Conservation (phyloP, 768 basidiomycete species). For the Mycena albidolilacea region DNA sequence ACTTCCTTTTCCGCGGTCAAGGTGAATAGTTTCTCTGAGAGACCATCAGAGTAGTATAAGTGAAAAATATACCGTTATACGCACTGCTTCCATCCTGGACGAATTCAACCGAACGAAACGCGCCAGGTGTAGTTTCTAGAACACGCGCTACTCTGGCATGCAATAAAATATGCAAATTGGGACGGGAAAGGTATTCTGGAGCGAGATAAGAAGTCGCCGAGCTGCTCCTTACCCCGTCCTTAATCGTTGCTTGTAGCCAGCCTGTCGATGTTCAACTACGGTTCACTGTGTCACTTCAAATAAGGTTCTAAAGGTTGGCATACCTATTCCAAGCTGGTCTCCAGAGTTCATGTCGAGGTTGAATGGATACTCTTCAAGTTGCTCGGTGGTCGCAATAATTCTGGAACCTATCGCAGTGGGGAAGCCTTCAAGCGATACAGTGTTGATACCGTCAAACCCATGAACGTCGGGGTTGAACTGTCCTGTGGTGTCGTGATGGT, state of each 20-base stretch:
- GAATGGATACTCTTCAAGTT: constrained; percentile 37
- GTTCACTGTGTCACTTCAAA: too few relatives aligned
- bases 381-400: constrained; percentile 43
- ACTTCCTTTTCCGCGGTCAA: constrained; percentile 51
- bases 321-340: constrained; percentile 49
- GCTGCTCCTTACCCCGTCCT: constrained; percentile 40
- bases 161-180: constrained; percentile 45
- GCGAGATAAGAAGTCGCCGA: constrained; percentile 45
- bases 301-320: neutral
- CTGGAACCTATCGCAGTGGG: constrained; percentile 39
- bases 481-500: constrained; percentile 46
- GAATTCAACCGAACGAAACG: constrained; percentile 40
- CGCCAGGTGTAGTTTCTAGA: neutral
- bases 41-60: neutral
- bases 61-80: neutral
- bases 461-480: constrained; percentile 46
- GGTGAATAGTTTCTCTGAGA: constrained; percentile 25
- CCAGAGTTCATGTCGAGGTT: constrained; percentile 47
- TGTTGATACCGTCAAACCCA: constrained; percentile 43
- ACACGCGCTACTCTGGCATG: constrained; percentile 35
- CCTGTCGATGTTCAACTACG: constrained; percentile 26
- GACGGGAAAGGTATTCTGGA: constrained; percentile 41
- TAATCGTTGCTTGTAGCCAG: constrained; percentile 38
- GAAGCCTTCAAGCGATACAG: constrained; percentile 43
- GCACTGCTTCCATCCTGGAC: constrained; percentile 8